phyloP scores from a whole-genome alignment of 2,329 filamentous ascomycete species.

The Paraconiothyrium brasiliense region DNA sequence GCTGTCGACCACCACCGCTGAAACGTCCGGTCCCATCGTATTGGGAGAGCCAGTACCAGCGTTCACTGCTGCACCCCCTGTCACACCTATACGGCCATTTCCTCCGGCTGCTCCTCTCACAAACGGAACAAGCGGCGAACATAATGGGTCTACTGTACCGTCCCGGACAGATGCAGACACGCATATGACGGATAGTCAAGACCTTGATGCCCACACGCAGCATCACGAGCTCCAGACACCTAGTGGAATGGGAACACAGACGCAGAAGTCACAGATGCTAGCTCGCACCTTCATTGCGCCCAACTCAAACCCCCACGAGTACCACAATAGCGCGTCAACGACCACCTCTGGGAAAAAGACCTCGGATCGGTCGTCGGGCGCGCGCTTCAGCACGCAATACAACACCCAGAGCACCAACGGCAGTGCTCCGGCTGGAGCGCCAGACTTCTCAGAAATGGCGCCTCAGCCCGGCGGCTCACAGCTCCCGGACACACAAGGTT shows the following conservation, averaged over 20 bases:
- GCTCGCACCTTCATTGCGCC: slow-evolving; percentile 67
- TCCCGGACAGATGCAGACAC: slow-evolving; percentile 53
- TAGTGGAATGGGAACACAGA: slow-evolving; percentile 41
- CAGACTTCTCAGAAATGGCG: slow-evolving; percentile 64
- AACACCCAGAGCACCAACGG: slow-evolving; percentile 80
- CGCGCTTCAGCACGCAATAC: slow-evolving; percentile 73
- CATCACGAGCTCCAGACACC: slow-evolving; percentile 47
- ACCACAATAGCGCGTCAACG: slow-evolving; percentile 87
- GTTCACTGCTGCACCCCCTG: slow-evolving; percentile 53
- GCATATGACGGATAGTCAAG: slow-evolving; percentile 57
- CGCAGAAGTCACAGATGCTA: slow-evolving; percentile 72
- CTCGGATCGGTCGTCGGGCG: slow-evolving; percentile 74
- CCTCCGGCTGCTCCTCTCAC: slow-evolving; percentile 64
- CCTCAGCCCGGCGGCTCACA: slow-evolving; percentile 64
- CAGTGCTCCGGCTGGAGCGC: slow-evolving; percentile 57
- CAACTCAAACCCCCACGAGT: slow-evolving; percentile 68
- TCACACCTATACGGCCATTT: slow-evolving; percentile 47
- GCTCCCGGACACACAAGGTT: slow-evolving; percentile 71
- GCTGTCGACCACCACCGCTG: slow-evolving; percentile 54
- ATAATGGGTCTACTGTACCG: slow-evolving; percentile 54
- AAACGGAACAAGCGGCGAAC: slow-evolving; percentile 62
- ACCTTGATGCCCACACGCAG: slow-evolving; percentile 43
- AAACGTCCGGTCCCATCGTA: slow-evolving; percentile 57
- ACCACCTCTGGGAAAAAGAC: slow-evolving; percentile 84
- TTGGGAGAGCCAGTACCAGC: slow-evolving; percentile 73